Base-by-base conservation (phyloP, 257 asterid species). In the Mitragyna speciosa region DNA sequence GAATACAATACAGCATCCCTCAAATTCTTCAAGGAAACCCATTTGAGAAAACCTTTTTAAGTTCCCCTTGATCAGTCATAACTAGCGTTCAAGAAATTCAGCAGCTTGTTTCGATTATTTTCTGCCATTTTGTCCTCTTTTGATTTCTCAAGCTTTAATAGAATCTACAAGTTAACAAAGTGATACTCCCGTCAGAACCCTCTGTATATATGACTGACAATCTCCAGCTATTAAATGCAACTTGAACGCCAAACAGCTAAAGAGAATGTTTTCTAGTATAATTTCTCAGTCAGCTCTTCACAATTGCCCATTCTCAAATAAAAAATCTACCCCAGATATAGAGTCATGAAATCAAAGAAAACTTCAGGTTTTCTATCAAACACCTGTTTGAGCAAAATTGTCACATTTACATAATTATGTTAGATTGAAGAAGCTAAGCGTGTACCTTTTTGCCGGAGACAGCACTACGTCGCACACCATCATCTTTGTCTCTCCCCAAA, bases 101-200 rank as follows among this genome's bases (percentile, higher is more conserved):
- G 86, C 75, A 95, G 90, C 81, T 95, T 95, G 73, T 89, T 93
- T 69, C 99, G 91, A 52, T 95, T 93, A 83, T 70, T 89, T 90
- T 95, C 99, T 36, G 96, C 97, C 89, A 89, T 79, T 86, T 92
- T 95, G 90, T 95, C 99, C 89, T 95, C 97, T 91, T 95, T 93
- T 7, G 98, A 89, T 87, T 95, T 95, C 47, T 95, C 99, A 51
- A 93, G 89, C 91, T 95, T 95, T 87, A 95, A 77, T 75, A 90
- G 84, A 80, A 95, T 95, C 99, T 95, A 84, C 79, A 82, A 78
- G 74, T 51, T 58, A 36, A 66, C 66, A 78, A 78, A 51, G 75
- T 20, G 24, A 74, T 58, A 63, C 22, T 72, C 72, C 31, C 22
- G 31, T 28, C 7, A 49, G 17, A 26, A 17, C 39, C 26, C 36